Evolutionary conservation across 148 eudicot genomes (phyloP).

Genomic region (Cornus kousa): DNA sequence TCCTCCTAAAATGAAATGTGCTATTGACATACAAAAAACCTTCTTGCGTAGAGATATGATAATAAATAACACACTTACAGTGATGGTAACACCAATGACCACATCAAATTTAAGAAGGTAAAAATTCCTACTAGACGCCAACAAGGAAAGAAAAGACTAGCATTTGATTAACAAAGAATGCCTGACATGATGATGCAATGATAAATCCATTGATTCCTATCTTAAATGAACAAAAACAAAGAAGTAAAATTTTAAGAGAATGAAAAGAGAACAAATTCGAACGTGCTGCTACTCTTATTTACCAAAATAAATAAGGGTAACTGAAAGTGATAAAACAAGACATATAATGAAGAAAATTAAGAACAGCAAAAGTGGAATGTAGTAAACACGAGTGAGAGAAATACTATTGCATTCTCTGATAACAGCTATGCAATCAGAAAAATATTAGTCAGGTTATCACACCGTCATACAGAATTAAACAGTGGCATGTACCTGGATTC

Average conservation of each 20-base stretch:
- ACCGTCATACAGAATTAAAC: neutral
- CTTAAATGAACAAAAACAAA: neutral
- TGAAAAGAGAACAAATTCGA: neutral
- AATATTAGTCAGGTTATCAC: neutral
- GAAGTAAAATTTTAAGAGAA: neutral
- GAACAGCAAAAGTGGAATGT: neutral
- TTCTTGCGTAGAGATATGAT: neutral
- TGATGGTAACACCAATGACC: neutral
- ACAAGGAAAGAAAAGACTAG: neutral
- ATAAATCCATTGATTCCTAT: neutral
- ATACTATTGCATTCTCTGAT: neutral
- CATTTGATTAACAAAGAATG: neutral
- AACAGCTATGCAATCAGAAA: neutral
- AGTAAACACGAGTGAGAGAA: neutral
- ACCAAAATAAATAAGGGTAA: neutral
- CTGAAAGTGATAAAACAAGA: neutral
- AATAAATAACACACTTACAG: neutral
- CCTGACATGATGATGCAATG: neutral
- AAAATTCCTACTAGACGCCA: neutral
- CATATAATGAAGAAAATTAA: neutral
- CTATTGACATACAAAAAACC: neutral
- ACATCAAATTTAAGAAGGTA: neutral
- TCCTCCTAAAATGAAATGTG: neutral
- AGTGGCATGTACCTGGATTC: conserved; percentile 68
- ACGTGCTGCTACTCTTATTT: neutral